Base-by-base conservation (phyloP, 2,329 filamentous ascomycete species). In the Amauroascus verrucosus region DNA sequence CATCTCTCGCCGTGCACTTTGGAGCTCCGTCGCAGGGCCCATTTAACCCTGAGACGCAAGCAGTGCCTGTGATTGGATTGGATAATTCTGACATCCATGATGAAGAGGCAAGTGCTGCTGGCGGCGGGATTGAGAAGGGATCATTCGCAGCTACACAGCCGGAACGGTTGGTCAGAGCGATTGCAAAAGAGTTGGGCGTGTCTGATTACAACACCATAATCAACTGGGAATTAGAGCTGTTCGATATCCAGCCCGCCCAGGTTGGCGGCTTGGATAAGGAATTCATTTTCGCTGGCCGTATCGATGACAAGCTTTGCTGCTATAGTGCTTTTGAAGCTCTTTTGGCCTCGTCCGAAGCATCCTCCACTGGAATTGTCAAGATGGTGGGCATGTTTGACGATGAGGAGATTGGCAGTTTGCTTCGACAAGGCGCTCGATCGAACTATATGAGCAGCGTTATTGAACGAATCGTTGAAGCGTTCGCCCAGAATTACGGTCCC, bases 181-280 rank as follows among this genome's bases (percentile, higher is more conserved):
- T 98, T 64, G 80, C 85, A 6, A 78, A 78, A 13, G 79, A 93
- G 66, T 78, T 97, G n/a, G 81, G 81, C 28, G 80, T 97, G 57
- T 72, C 76, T 50, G 81, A 87, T 57, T 83, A 85, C 66, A 79
- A 76, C 60, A 80, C 77, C 50, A 95, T 98, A 58, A 74, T 95
- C 54, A 94, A 93, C 73, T 98, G 93, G 93, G 93, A 98, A 66
- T 81, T 97, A 35, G 93, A 98, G 72, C 83, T 98, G 30, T 98
- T 85, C 66, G 93, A 97, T 70, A 80, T 81, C 3, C 89, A 96
- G 67, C 87, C 90, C 7, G 90, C 90, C 1, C 82, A 84, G 38
- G 79, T 88, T 16, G 84, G 87, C 59, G 93, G 93, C 11, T 70
- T 98, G 54, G 87, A 95, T 62, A 88, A 85, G 67, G 91, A 97